Conservation (phyloP, 331 rosid genomes). For the Malus hybrid region DNA sequence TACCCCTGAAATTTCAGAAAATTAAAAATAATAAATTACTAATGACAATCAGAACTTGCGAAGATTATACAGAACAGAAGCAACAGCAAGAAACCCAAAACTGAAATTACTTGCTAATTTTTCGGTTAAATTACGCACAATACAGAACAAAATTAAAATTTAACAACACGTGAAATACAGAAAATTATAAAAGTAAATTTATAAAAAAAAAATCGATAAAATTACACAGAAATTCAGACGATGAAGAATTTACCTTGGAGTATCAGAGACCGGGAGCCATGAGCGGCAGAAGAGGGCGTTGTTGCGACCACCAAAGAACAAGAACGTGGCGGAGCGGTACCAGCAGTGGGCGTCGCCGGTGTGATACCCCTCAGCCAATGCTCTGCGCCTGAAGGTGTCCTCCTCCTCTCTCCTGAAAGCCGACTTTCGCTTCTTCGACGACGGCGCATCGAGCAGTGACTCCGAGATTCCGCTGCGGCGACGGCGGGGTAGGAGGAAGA, state of each 20-base stretch:
- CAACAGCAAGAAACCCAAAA: neutral
- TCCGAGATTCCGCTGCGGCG: constrained; percentile 24
- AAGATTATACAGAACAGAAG: constrained; percentile 5
- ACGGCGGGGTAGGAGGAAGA: constrained; percentile 57
- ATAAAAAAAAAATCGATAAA: neutral
- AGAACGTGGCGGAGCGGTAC: constrained; percentile 54
- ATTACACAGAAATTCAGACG: neutral
- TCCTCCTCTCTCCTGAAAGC: constrained; percentile 74
- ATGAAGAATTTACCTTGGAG: constrained; percentile 42
- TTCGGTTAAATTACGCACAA: too few species aligned
- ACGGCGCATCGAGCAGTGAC: constrained; percentile 19
- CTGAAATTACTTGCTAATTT: neutral
- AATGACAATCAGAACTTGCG: constrained; percentile 1
- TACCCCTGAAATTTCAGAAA: constrained; percentile 58
- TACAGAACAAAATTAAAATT: too few species aligned
- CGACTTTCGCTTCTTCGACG: constrained; percentile 47
- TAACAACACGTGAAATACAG: too few species aligned
- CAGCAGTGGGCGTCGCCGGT: constrained; percentile 28
- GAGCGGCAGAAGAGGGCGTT: constrained; percentile 80
- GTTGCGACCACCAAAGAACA: constrained; percentile 56
- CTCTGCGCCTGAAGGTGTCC: constrained; percentile 68
- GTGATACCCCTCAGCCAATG: constrained; percentile 56
- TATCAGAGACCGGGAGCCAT: constrained; percentile 60
- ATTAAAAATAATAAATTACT: neutral
- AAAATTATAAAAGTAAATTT: too few species aligned